Conservation (phyloP, 129 eudicot genomes). For the Silybum marianum region DNA sequence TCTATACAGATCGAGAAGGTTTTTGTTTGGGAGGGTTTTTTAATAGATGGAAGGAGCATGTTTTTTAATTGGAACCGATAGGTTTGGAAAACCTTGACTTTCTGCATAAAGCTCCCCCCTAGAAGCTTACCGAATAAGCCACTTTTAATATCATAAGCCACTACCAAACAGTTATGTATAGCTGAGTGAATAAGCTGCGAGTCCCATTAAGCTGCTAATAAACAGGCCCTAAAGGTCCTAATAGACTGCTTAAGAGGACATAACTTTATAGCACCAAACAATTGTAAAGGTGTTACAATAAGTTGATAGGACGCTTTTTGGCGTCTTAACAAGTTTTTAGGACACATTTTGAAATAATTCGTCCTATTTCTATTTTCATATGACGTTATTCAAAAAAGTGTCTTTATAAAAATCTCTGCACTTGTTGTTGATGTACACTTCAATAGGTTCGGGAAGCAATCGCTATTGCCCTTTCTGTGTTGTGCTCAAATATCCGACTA, state of each 20-base stretch:
- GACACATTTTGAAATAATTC: not conserved
- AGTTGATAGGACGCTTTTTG: not conserved
- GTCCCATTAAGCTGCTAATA: too few relatives aligned
- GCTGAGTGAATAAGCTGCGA: too few relatives aligned
- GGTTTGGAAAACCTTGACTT: too few relatives aligned
- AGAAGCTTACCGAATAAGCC: too few relatives aligned
- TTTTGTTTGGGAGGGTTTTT: too few relatives aligned
- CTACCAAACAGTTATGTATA: too few relatives aligned
- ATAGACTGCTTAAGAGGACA: not conserved
- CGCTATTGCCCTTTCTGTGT: slow-evolving; percentile 80
- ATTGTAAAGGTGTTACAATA: not conserved
- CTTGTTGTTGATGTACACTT: slow-evolving; percentile 16
- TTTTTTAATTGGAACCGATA: too few relatives aligned
- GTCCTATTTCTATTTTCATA: not conserved
- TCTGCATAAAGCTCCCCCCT: too few relatives aligned
- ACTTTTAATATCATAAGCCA: too few relatives aligned
- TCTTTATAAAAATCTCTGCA: not conserved
- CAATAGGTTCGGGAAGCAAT: slow-evolving; percentile 94
- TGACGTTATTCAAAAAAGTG: not conserved
- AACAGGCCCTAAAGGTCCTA: not conserved
- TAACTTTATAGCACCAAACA: not conserved
- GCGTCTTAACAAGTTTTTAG: not conserved
- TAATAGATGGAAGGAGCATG: too few relatives aligned
- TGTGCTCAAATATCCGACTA: slow-evolving; percentile 91
- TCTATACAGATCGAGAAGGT: too few relatives aligned